A percentile compares a stretch with the other conserved stretches of the same genome.
phyloP scores from a whole-genome alignment of 768 basidiomycete species.

The Ephemerocybe angulata region DNA sequence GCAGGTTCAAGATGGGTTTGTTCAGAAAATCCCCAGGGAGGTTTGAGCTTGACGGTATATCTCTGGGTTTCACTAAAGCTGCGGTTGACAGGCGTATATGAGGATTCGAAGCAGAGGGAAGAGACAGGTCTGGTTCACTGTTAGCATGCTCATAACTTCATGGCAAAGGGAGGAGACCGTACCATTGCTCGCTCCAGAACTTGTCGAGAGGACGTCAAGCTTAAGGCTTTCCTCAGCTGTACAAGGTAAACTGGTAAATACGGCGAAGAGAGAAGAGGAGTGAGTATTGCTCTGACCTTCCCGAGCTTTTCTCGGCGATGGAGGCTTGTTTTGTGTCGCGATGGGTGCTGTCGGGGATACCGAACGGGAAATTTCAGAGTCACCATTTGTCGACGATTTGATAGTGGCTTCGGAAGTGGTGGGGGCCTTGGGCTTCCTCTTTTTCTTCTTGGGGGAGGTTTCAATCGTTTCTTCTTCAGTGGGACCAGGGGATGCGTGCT shows the following conservation, averaged over 20 bases:
- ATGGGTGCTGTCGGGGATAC: too few species aligned
- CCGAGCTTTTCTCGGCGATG: too few species aligned
- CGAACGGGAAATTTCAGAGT: too few species aligned
- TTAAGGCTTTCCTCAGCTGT: too few species aligned
- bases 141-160: too few species aligned
- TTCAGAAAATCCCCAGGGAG: conserved; percentile 26
- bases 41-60: conserved; percentile 7
- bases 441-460: conserved; percentile 1
- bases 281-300: too few species aligned
- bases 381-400: not conserved
- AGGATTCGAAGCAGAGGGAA: not conserved
- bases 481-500: not conserved
- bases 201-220: not conserved
- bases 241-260: too few species aligned
- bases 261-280: too few species aligned
- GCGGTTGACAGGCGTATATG: not conserved
- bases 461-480: not conserved
- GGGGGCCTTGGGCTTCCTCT: not conserved
- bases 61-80: not conserved
- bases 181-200: not conserved
- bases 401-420: too few species aligned
- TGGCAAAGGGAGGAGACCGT: not conserved
- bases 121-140: not conserved
- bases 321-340: too few species aligned
- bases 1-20: conserved; percentile 52